phyloP scores from a whole-genome alignment of 768 basidiomycete genomes.

The Guyanaporus albipodus region DNA sequence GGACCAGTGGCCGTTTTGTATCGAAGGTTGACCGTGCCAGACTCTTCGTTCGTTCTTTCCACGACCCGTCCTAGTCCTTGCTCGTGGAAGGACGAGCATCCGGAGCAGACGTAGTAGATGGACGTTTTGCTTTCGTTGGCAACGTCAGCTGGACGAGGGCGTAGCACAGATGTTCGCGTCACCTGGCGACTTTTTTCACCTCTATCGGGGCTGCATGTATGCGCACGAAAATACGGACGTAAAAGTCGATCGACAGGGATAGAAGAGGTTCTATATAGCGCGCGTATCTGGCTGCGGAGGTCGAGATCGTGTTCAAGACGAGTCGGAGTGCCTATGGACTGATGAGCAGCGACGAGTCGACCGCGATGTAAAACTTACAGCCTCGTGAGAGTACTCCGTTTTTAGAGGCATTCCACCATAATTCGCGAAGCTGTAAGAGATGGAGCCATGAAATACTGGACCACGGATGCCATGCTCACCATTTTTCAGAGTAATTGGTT shows the following conservation, averaged over 20 bases:
- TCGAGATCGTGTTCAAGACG: constrained; percentile 81
- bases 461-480: constrained; percentile 41
- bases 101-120: constrained; percentile 76
- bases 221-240: constrained; percentile 87
- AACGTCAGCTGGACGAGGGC: constrained; percentile 3
- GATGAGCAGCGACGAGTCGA: constrained; percentile 1
- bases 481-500: constrained; percentile 94
- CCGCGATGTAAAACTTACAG: constrained; percentile 43
- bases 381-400: constrained; percentile 95
- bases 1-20: constrained; percentile 78
- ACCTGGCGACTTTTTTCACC: constrained; percentile 83
- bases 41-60: constrained; percentile 53
- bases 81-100: constrained; percentile 77
- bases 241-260: constrained; percentile 95
- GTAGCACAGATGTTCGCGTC: constrained; percentile 18
- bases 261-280: constrained; percentile 86
- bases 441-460: neutral
- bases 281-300: constrained; percentile 88
- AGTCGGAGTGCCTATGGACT: constrained; percentile 76
- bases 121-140: constrained; percentile 68
- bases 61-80: constrained; percentile 81
- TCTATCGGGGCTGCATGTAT: constrained; percentile 69
- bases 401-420: constrained; percentile 90
- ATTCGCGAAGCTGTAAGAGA: constrained; percentile 70
- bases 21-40: constrained; percentile 53